Percentiles rank a stretch among this genome's conserved stretches.
Evolutionary conservation across 2,329 filamentous ascomycete genomes (phyloP).

Genomic region (Atkinsonella texensis): DNA sequence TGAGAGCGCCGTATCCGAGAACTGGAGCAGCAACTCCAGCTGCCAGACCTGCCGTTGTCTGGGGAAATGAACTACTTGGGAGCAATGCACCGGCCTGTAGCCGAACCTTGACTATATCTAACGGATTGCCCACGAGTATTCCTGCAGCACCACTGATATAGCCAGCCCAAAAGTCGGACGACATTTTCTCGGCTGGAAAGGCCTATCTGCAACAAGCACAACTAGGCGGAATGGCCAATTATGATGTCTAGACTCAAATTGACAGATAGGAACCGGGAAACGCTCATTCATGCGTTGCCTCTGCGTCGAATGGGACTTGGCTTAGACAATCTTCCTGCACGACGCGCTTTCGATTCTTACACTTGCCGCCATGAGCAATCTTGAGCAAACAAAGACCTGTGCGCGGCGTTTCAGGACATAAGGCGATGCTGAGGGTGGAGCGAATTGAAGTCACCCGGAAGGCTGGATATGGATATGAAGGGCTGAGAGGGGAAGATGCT

Average conservation of each 20-base stretch:
- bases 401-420: too few species aligned
- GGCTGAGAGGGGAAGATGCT: neutral
- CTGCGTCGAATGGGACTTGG: too few species aligned
- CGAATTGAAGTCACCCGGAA: too few species aligned
- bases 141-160: constrained; percentile 78
- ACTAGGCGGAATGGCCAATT: neutral
- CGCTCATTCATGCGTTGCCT: too few species aligned
- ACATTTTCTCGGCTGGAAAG: constrained; percentile 39
- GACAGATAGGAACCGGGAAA: too few species aligned
- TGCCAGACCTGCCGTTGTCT: constrained; percentile 28
- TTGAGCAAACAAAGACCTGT: too few species aligned
- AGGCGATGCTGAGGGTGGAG: too few species aligned
- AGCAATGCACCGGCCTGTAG: constrained; percentile 47
- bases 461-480: neutral
- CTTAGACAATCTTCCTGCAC: too few species aligned
- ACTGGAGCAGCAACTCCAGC: constrained; percentile 73
- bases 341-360: too few species aligned
- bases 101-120: constrained; percentile 54
- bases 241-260: neutral
- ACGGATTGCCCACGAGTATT: constrained; percentile 79
- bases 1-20: constrained; percentile 80
- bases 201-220: neutral
- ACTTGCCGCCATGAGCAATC: too few species aligned
- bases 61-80: constrained; percentile 8
- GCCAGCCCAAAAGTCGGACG: constrained; percentile 86